Base-by-base conservation (phyloP, 768 basidiomycete species). In the Erythrobasidium yunnanense region DNA sequence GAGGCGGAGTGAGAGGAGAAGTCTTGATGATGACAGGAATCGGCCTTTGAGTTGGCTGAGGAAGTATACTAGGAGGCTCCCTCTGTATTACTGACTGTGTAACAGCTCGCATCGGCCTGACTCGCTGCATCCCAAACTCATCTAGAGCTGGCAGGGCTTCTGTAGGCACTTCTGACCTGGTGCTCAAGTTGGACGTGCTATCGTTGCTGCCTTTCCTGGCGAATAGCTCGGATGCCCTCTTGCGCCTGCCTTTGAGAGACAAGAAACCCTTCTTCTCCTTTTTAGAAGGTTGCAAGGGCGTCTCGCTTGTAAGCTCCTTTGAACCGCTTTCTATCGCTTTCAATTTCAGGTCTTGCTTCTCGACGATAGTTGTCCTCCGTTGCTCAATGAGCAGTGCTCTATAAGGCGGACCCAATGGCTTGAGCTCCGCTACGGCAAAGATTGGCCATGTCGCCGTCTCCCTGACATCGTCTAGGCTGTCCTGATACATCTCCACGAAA, bases 361-460 rank as follows among this genome's bases (percentile, higher is more conserved):
- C n/a, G n/a, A n/a, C n/a, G n/a, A n/a, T n/a, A n/a, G n/a, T n/a
- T n/a, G n/a, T n/a, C n/a, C n/a, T n/a, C n/a, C 35, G 33, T n/a
- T 55, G 18, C 38, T 66, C 54, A 5, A 66, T 42, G 33, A 66
- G 25, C 4, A 66, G 6, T 7, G 46, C 65, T 34, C 54, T 34
- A 27, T 30, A 47, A 20, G 53, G 51, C 1, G 20, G 20, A n/a
- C 8, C 4, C n/a, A 2, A 27, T 4, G 2, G 1, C 42, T 66
- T 55, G 35, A 66, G 53, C 42, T 66, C 52, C 8, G 65, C 65
- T 1, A 66, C 65, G 15, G 25, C 65, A 42, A 66, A 66, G 20
- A 35, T 22, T 13, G 65, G 65, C 65, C 65, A 66, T 30, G 22
- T 56, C 5, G 38, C 20, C 1, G 52, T 38, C 18, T 55, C 33